These are phyloP conservation scores for Ensete ventricosum DNA, from an alignment of 176 grass and related monocot species.

Conservation along the genomic window DNA sequence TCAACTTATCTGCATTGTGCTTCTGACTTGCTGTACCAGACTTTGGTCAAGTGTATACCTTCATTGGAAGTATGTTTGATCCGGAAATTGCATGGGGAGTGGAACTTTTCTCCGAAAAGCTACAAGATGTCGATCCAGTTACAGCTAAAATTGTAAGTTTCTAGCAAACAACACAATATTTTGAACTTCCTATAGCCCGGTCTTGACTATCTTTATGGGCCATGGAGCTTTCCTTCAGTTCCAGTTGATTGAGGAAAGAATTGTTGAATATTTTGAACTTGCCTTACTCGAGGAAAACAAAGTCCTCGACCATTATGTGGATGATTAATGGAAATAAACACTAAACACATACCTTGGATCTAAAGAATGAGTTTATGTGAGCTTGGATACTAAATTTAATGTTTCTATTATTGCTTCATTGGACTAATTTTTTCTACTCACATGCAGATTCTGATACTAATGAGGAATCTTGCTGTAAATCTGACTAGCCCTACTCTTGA, in stretches of 20 bases:
- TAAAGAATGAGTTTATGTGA: not conserved
- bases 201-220: not conserved
- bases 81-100: slow-evolving; percentile 23
- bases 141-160: slow-evolving; percentile 16
- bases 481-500: slow-evolving; percentile 41
- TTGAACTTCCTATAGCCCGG: not conserved
- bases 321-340: too few relatives aligned
- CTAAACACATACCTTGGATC: too few relatives aligned
- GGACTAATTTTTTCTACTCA: not conserved
- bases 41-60: slow-evolving; percentile 59
- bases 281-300: not conserved
- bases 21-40: slow-evolving; percentile 24
- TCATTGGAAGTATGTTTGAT: slow-evolving; percentile 90
- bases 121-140: slow-evolving; percentile 12
- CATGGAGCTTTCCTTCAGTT: not conserved
- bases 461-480: slow-evolving; percentile 58
- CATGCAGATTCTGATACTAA: slow-evolving; percentile 57
- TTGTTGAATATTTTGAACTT: not conserved
- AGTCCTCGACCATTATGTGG: not conserved
- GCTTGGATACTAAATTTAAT: not conserved
- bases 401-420: not conserved
- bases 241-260: not conserved
- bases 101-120: slow-evolving; percentile 8
- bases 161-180: not conserved
- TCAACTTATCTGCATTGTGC: not conserved